These are phyloP conservation scores for Conticribra weissflogii DNA, from an alignment of 108 stramenopile species.

Conservation along the genomic window DNA sequence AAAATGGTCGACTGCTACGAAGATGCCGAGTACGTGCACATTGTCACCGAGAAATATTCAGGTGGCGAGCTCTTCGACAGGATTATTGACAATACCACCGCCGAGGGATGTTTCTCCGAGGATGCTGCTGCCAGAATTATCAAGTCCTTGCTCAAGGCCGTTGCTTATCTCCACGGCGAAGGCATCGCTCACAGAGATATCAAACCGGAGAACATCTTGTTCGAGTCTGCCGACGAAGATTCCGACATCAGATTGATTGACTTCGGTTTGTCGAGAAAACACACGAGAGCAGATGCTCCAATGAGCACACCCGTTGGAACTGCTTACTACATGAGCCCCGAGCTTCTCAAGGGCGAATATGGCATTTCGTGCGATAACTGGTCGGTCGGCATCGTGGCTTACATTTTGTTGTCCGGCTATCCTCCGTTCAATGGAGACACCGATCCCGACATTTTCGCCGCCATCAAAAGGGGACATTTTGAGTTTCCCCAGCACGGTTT, in stretches of 20 bases:
- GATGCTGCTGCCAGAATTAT: conserved; percentile 19
- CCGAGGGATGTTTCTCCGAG: conserved; percentile 24
- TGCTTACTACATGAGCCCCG: conserved; percentile 67
- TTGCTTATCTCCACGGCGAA: conserved; percentile 64
- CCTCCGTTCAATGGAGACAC: conserved; percentile 54
- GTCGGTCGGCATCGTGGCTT: conserved; percentile 77
- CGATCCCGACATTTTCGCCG: too few relatives aligned
- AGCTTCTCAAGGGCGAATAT: conserved; percentile 55
- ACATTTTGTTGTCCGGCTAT: conserved; percentile 72
- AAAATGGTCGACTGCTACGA: conserved; percentile 79
- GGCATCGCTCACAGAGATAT: conserved; percentile 67
- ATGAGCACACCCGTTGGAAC: conserved; percentile 52
- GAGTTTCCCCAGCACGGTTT: too few relatives aligned
- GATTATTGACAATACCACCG: conserved; percentile 78
- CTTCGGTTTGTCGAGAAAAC: conserved; percentile 58
- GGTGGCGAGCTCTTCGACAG: conserved; percentile 93
- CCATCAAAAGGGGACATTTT: too few relatives aligned
- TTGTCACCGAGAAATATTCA: too few relatives aligned
- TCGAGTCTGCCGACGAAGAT: conserved; percentile 36
- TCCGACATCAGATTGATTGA: too few relatives aligned
- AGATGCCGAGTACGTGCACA: conserved; percentile 56
- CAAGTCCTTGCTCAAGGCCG: conserved; percentile 48
- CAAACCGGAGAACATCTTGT: too few relatives aligned
- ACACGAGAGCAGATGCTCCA: conserved; percentile 13
- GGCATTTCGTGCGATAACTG: conserved; percentile 60